Conservation (phyloP, 768 basidiomycete genomes). For the Termitomyces sp. region DNA sequence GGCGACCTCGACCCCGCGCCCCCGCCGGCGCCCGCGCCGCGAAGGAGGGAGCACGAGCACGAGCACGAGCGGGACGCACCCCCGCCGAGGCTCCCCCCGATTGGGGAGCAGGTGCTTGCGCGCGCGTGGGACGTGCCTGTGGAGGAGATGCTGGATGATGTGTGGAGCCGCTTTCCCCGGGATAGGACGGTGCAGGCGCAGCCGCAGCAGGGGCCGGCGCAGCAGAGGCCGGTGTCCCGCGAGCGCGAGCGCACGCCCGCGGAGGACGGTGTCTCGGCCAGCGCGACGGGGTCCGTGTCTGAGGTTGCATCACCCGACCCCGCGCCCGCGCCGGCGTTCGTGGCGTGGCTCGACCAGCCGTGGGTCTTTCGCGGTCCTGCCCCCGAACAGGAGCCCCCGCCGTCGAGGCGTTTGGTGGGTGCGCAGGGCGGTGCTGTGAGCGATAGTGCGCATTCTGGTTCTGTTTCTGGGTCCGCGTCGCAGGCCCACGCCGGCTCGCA, state of each 20-base stretch:
- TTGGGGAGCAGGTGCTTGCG: conserved; percentile 3
- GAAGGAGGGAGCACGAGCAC: too few relatives aligned
- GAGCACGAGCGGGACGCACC: background rate
- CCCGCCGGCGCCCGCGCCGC: background rate
- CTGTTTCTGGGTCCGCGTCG: too few relatives aligned
- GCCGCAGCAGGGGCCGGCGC: too few relatives aligned
- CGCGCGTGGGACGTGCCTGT: conserved; percentile 2
- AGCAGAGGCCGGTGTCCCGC: too few relatives aligned
- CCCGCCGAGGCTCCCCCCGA: conserved; percentile 12
- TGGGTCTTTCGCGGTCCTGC: conserved; percentile 2
- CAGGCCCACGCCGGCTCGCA: too few relatives aligned
- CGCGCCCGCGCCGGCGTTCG: background rate
- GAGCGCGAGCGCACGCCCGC: background rate
- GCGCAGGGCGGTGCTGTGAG: too few relatives aligned
- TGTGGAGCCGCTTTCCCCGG: background rate
- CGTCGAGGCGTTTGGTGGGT: too few relatives aligned
- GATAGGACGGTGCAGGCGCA: background rate
- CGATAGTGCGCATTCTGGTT: too few relatives aligned
- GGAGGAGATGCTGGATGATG: conserved; percentile 3
- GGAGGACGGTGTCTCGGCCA: background rate
- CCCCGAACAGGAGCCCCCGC: background rate
- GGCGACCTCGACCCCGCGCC: conserved; percentile 1
- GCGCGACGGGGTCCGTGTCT: background rate
- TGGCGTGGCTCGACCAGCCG: background rate
- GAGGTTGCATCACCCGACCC: background rate